Evolutionary conservation across 2,329 filamentous ascomycete species (phyloP).

Genomic region (Xylaria sp.): DNA sequence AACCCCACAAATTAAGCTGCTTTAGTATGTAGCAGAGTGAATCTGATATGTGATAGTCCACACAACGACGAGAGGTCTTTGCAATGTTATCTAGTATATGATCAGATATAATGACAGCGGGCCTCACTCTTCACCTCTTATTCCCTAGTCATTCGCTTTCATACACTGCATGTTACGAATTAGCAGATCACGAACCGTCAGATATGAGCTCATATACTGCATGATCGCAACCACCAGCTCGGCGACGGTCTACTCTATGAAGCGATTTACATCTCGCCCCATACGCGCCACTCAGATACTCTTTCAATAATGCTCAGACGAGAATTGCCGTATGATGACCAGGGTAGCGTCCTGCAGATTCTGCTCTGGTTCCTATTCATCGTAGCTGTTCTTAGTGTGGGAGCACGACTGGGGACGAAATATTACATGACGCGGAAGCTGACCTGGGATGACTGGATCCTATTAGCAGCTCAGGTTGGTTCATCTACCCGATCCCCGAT

Average conservation of each 20-base stretch:
- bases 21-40: background rate
- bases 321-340: slow-evolving; percentile 21
- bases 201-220: slow-evolving; percentile 10
- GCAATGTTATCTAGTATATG: background rate
- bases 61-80: slow-evolving; percentile 1
- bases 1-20: slow-evolving; percentile 4
- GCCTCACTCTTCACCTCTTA: background rate
- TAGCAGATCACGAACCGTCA: too few relatives aligned
- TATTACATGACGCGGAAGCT: slow-evolving; percentile 39
- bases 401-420: slow-evolving; percentile 39
- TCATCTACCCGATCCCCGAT: background rate
- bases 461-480: slow-evolving; percentile 41
- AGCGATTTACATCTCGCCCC: background rate
- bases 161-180: background rate
- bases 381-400: slow-evolving; percentile 33
- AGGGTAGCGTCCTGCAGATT: slow-evolving; percentile 36
- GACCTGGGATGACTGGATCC: slow-evolving; percentile 40
- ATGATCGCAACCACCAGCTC: slow-evolving; percentile 9
- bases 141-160: background rate
- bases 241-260: slow-evolving; percentile 2
- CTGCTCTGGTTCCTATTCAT: slow-evolving; percentile 41
- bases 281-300: slow-evolving; percentile 10
- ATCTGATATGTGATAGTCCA: slow-evolving; percentile 18
- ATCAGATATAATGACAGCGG: background rate
- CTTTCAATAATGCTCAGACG: slow-evolving; percentile 20